These are phyloP conservation scores for Eremothecium gossypii DNA, from an alignment of 1,139 yeast species.

Conservation along the genomic window DNA sequence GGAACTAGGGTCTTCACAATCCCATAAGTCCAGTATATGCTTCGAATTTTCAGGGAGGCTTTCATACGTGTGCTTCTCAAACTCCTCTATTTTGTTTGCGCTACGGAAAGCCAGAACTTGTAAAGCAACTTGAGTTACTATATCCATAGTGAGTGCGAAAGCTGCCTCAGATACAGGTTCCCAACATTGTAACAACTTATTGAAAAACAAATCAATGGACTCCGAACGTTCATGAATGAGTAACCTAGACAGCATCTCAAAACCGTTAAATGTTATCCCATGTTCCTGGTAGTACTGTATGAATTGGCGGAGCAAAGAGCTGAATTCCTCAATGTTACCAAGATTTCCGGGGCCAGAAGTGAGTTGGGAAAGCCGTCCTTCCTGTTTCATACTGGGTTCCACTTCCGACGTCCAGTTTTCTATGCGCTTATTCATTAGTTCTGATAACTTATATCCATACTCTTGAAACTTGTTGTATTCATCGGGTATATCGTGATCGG, in stretches of 20 bases:
- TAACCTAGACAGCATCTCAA: conserved; percentile 10
- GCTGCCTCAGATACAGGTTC: conserved; percentile 15
- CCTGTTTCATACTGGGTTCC: background rate
- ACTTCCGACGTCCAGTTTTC: background rate
- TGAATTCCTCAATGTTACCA: conserved; percentile 19
- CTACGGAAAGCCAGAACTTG: conserved; percentile 12
- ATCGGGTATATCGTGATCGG: conserved; percentile 1
- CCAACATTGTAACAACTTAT: conserved; percentile 26
- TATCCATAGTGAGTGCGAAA: conserved; percentile 14
- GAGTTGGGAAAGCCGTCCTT: conserved; percentile 11
- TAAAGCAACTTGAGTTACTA: conserved; percentile 17
- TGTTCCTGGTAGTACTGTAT: conserved; percentile 19
- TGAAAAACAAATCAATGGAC: conserved; percentile 19
- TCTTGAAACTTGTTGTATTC: conserved; percentile 14
- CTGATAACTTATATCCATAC: conserved; percentile 23
- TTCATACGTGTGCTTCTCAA: conserved; percentile 6
- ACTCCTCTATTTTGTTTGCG: conserved; percentile 7
- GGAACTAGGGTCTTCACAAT: conserved; percentile 6
- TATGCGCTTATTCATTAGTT: conserved; percentile 15
- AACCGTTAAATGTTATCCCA: conserved; percentile 15
- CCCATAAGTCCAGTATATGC: conserved; percentile 23
- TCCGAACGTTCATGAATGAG: conserved; percentile 16
- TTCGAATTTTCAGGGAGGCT: conserved; percentile 12
- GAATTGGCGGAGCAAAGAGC: conserved; percentile 23
- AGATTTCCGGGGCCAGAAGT: conserved; percentile 11